Evolutionary conservation across 257 asterid genomes (phyloP).

Genomic region (Penstemon eatonii): DNA sequence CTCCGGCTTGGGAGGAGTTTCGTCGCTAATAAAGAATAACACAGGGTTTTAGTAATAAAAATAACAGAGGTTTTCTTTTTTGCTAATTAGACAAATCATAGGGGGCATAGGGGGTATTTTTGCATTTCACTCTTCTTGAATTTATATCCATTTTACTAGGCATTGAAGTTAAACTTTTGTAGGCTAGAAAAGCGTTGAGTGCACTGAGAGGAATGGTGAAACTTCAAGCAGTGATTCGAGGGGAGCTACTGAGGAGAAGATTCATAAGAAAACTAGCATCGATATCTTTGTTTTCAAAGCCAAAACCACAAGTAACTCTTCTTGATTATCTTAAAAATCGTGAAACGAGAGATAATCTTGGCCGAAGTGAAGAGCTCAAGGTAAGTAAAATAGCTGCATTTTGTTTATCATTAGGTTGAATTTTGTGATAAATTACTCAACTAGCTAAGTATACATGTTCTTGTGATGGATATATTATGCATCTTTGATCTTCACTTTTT

Average conservation of each 20-base stretch:
- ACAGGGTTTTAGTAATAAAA: too few relatives aligned
- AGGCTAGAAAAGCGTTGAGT: conserved; percentile 81
- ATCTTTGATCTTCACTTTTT: background rate
- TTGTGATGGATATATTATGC: background rate
- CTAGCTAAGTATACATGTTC: background rate
- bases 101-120: too few relatives aligned
- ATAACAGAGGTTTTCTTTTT: too few relatives aligned
- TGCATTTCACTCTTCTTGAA: too few relatives aligned
- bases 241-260: conserved; percentile 61
- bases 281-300: conserved; percentile 27
- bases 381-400: conserved; percentile 33
- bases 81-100: too few relatives aligned
- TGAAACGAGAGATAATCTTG: conserved; percentile 43
- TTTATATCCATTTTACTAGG: too few relatives aligned
- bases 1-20: too few relatives aligned
- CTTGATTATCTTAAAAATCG: conserved; percentile 42
- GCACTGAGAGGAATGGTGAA: conserved; percentile 79
- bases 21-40: too few relatives aligned
- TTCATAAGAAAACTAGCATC: conserved; percentile 31
- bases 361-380: conserved; percentile 47
- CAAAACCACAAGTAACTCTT: conserved; percentile 34
- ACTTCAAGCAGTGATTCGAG: conserved; percentile 84
- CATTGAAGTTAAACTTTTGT: conserved; percentile 9
- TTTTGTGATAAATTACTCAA: background rate
- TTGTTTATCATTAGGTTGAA: background rate